phyloP scores from a whole-genome alignment of 257 asterid species.

The Nicotiana attenuata region DNA sequence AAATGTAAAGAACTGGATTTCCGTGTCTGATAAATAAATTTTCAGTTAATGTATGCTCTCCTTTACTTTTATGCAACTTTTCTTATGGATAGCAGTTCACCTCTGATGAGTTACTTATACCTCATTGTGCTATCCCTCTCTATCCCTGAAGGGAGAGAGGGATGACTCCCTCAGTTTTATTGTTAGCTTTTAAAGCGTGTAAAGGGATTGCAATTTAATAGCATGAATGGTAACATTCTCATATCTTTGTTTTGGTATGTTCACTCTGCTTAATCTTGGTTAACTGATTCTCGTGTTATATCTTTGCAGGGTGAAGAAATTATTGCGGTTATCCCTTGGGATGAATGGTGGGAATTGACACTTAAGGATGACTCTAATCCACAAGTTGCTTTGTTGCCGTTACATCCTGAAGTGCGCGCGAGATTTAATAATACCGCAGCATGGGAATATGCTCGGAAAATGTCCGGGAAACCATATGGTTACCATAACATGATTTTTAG shows the following conservation, averaged over 20 bases:
- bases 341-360: conserved; percentile 89
- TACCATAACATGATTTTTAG: conserved; percentile 99
- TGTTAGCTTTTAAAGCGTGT: not conserved
- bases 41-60: not conserved
- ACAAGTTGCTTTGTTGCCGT: conserved; percentile 82
- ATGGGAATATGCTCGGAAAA: conserved; percentile 84
- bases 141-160: not conserved
- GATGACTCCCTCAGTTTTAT: not conserved
- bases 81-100: not conserved
- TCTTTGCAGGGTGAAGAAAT: conserved; percentile 88
- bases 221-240: not conserved
- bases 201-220: not conserved
- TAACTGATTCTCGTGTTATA: not conserved
- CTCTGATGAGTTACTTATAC: not conserved
- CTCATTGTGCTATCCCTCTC: not conserved
- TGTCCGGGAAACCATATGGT: conserved; percentile 98
- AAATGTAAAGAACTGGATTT: not conserved
- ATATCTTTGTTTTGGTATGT: not conserved
- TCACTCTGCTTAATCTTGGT: not conserved
- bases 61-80: not conserved
- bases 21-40: not conserved
- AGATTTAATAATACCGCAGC: conserved; percentile 77
- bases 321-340: conserved; percentile 84
- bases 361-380: conserved; percentile 92
- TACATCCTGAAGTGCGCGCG: conserved; percentile 86